Base-by-base conservation (phyloP, 768 basidiomycete genomes). In the Amylocystis lapponica region DNA sequence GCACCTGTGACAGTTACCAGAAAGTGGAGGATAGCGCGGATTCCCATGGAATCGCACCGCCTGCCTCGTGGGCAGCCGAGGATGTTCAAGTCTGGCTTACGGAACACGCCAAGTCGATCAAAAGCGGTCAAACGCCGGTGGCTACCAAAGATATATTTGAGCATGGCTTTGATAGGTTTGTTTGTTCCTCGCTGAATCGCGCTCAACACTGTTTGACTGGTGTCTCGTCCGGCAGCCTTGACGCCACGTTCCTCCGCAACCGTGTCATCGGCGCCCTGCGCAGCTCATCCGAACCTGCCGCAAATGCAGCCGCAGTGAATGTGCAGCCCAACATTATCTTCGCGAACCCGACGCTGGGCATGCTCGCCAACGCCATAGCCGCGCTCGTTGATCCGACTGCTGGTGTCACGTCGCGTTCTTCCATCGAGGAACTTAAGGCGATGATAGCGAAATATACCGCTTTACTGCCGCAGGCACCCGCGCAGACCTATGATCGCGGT, bases 391-490 rank as follows among this genome's bases (percentile, higher is more conserved):
- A 43, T 14, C 36, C 60, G 19, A 46, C 52, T 5, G 29, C 48
- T 25, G 39, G 16, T 36, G 42, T 50, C 19, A 29, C 32, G 20
- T 47, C 42, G 5, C 58, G 63, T 23, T 45, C 39, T n/a, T 19
- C 32, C n/a, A 7, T 30, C 3, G 27, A 23, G 16, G 20, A 38
- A 2, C 56, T 58, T 36, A 40, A 25, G 7, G 59, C 49, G 0
- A 65, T 75, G 59, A 64, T 75, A 29, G 61, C 58, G 10, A 72
- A 69, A 50, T 70, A 76, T 48, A 61, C 27, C 51, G 36, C 2
- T 39, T 47, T 41, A 35, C 63, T 40, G 25, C 49, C 23, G 37
- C 31, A 16, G 26, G 8, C 27, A 12, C 26, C 13, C 14, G n/a
- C 48, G 12, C 21, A n/a, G n/a, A n/a, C n/a, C n/a, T n/a, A n/a